Conservation (phyloP, 331 rosid genomes). For the Quercus tomentella region DNA sequence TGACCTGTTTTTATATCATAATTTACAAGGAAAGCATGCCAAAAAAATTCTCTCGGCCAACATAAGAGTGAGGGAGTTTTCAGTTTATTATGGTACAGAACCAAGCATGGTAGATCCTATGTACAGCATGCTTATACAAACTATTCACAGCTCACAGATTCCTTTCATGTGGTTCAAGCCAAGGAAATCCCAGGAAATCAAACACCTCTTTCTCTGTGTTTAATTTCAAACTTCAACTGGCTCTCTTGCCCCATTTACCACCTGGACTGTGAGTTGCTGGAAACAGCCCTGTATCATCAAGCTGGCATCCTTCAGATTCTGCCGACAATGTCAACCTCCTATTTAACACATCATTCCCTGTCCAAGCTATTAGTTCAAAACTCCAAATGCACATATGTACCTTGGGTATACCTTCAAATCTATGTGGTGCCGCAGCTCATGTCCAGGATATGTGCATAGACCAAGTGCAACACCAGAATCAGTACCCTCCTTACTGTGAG, state of each 20-base stretch:
- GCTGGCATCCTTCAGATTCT: conserved; percentile 83
- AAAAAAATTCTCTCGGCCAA: background rate
- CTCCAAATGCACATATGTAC: conserved; percentile 76
- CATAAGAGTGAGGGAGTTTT: background rate
- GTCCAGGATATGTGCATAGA: conserved; percentile 84
- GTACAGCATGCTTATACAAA: background rate
- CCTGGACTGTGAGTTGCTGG: conserved; percentile 65
- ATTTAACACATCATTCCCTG: conserved; percentile 87
- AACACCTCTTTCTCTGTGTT: conserved; percentile 71
- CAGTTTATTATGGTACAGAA: background rate
- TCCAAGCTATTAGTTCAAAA: conserved; percentile 59
- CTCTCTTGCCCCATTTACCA: conserved; percentile 70
- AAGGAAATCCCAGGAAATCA: conserved; percentile 41
- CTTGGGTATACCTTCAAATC: conserved; percentile 91
- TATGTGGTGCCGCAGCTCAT: conserved; percentile 74
- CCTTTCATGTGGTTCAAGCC: too few relatives aligned
- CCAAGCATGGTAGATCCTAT: background rate
- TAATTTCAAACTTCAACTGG: conserved; percentile 64
- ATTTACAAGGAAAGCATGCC: background rate
- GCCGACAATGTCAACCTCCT: conserved; percentile 85
- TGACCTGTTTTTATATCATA: background rate
- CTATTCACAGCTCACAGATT: background rate
- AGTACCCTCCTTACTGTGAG: conserved; percentile 85
- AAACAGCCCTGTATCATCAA: conserved; percentile 81
- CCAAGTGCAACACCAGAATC: conserved; percentile 95